phyloP scores from a whole-genome alignment of 306 rosid genomes.

The Vigna mungo region DNA sequence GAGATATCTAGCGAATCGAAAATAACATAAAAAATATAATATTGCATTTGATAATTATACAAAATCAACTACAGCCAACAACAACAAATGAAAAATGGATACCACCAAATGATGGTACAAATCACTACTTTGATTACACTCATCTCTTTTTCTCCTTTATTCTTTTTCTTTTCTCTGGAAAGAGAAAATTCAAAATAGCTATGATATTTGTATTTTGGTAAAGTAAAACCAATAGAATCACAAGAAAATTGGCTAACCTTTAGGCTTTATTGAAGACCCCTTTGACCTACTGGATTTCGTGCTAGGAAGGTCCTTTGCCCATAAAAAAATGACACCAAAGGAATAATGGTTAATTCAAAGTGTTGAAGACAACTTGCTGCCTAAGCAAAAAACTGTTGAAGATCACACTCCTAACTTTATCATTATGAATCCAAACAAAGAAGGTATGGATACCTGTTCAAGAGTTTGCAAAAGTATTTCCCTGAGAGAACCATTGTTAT shows the following conservation, averaged over 20 bases:
- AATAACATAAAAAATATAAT: not conserved
- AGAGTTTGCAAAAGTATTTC: slow-evolving; percentile 57
- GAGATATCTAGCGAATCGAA: not conserved
- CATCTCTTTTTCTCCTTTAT: not conserved
- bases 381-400: slow-evolving; percentile 1
- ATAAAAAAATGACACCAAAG: slow-evolving; percentile 26
- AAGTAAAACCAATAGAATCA: slow-evolving; percentile 15
- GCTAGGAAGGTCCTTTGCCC: slow-evolving; percentile 53
- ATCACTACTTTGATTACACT: slow-evolving; percentile 6
- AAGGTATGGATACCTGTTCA: slow-evolving; percentile 51
- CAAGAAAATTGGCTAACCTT: slow-evolving; percentile 55
- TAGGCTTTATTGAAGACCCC: slow-evolving; percentile 45
- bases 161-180: not conserved
- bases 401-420: not conserved
- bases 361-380: slow-evolving; percentile 33
- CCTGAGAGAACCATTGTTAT: slow-evolving; percentile 45
- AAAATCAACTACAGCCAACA: not conserved
- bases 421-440: slow-evolving; percentile 17
- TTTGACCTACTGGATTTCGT: slow-evolving; percentile 44
- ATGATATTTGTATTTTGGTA: slow-evolving; percentile 36
- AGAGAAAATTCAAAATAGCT: not conserved
- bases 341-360: slow-evolving; percentile 35
- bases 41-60: not conserved
- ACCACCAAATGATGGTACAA: not conserved
- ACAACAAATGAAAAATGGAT: slow-evolving; percentile 33